A percentile compares a stretch with the other conserved stretches of the same genome.
These are phyloP conservation scores for Sonneratia alba DNA, from an alignment of 345 rosid genomes.

Conservation along the genomic window DNA sequence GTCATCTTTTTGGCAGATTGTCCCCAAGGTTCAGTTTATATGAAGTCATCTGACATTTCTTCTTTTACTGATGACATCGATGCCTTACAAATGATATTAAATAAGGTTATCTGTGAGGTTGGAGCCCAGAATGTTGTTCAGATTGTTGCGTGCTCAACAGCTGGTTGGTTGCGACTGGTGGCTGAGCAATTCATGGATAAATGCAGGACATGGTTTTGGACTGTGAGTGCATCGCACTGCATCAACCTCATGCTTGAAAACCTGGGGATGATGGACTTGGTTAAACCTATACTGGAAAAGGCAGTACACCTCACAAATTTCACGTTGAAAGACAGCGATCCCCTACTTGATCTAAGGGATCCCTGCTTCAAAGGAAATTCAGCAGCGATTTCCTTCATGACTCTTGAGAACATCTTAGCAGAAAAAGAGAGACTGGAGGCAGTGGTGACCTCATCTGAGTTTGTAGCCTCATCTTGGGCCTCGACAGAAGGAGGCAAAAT, in stretches of 20 bases:
- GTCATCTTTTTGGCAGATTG: conserved; percentile 46
- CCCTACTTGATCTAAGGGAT: neutral
- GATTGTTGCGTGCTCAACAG: conserved; percentile 33
- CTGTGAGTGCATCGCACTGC: conserved; percentile 45
- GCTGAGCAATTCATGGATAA: conserved; percentile 29
- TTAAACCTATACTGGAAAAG: conserved; percentile 22
- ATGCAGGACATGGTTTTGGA: conserved; percentile 39
- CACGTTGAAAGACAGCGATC: conserved; percentile 21
- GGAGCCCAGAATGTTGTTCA: conserved; percentile 51
- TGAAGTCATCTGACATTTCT: conserved; percentile 36
- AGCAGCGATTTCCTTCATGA: conserved; percentile 14
- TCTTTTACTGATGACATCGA: conserved; percentile 8
- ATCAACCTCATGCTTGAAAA: conserved; percentile 45
- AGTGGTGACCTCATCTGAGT: conserved; percentile 33
- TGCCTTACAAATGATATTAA: conserved; percentile 28
- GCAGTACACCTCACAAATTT: conserved; percentile 28
- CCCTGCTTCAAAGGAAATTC: neutral
- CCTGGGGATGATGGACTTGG: conserved; percentile 17
- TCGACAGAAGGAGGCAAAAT: conserved; percentile 21
- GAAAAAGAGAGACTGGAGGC: conserved; percentile 29
- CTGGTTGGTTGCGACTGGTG: conserved; percentile 40
- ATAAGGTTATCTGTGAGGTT: conserved; percentile 31
- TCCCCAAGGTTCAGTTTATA: conserved; percentile 43
- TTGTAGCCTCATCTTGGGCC: conserved; percentile 29
- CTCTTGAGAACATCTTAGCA: conserved; percentile 28